These are phyloP conservation scores for Haplosporangium sp. DNA, from an alignment of 371 early-diverging fungal species.

Conservation along the genomic window DNA sequence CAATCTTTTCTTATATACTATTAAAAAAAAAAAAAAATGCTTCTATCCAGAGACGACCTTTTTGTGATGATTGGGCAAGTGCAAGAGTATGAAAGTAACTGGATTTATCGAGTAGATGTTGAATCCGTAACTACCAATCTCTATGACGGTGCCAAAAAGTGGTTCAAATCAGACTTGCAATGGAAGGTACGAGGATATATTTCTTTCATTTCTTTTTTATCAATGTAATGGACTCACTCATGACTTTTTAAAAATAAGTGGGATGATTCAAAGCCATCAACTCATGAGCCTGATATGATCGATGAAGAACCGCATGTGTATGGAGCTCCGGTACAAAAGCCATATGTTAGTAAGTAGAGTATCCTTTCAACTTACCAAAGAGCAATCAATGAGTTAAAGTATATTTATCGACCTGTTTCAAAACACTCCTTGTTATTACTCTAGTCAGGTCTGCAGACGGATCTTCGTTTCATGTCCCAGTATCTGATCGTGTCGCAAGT, in stretches of 20 bases:
- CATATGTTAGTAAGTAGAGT: conserved; percentile 25
- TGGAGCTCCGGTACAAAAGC: conserved; percentile 34
- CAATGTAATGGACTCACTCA: background rate
- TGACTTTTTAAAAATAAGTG: background rate
- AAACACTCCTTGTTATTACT: background rate
- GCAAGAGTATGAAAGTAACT: conserved; percentile 13
- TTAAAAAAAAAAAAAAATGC: no score
- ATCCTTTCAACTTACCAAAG: no score
- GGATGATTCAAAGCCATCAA: background rate
- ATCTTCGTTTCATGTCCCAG: conserved; percentile 31
- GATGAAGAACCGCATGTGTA: conserved; percentile 35
- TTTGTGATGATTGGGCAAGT: conserved; percentile 44
- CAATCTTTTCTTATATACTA: background rate
- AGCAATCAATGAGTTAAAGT: background rate
- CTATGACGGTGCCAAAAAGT: conserved; percentile 26
- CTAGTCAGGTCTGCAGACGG: conserved; percentile 36
- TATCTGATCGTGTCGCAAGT: conserved; percentile 22
- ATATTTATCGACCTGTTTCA: background rate
- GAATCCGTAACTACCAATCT: conserved; percentile 19
- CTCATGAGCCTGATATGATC: conserved; percentile 43
- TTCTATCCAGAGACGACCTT: conserved; percentile 6
- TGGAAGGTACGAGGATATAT: conserved; percentile 4
- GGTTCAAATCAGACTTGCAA: conserved; percentile 5
- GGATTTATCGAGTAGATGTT: conserved; percentile 27
- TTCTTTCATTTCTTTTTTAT: background rate